These are phyloP conservation scores for Wickerhamomyces alni DNA, from an alignment of 805 yeast genomes.

Conservation along the genomic window DNA sequence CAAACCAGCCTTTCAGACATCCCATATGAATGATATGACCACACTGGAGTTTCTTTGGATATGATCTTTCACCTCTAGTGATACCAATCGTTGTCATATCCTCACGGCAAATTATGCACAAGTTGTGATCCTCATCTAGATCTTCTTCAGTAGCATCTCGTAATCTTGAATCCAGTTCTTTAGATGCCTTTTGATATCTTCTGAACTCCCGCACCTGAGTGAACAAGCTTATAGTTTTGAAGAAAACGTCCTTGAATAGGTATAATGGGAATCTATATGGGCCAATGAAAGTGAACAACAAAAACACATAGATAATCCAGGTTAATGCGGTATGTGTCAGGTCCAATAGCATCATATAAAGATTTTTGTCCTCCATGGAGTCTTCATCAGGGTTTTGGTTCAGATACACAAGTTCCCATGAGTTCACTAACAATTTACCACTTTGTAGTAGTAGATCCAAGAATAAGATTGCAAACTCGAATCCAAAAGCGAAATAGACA, in stretches of 20 bases:
- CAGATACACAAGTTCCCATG: constrained; percentile 51
- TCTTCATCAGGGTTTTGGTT: constrained; percentile 46
- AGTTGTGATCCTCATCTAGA: constrained; percentile 49
- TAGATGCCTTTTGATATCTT: constrained; percentile 39
- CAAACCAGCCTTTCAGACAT: constrained; percentile 90
- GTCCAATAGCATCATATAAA: constrained; percentile 53
- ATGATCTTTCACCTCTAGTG: constrained; percentile 33
- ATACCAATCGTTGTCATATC: constrained; percentile 55
- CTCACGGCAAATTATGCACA: constrained; percentile 90
- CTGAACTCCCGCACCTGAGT: constrained; percentile 32
- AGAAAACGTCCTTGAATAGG: constrained; percentile 43
- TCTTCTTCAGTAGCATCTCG: constrained; percentile 56
- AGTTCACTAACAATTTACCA: constrained; percentile 43
- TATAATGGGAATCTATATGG: constrained; percentile 41
- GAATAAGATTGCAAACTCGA: constrained; percentile 64
- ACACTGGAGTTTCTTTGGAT: constrained; percentile 76
- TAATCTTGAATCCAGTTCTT: constrained; percentile 58
- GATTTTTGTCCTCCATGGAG: constrained; percentile 66
- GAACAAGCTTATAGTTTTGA: constrained; percentile 26
- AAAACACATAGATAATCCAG: constrained; percentile 38
- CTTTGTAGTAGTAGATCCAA: constrained; percentile 44
- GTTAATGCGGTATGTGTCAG: constrained; percentile 43
- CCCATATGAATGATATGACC: constrained; percentile 86
- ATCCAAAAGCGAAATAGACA: constrained; percentile 61
- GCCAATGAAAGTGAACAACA: constrained; percentile 39